A percentile compares a stretch with the other conserved stretches of the same genome.
phyloP scores from a whole-genome alignment of 805 yeast species.

The Alloascoidea africana region DNA sequence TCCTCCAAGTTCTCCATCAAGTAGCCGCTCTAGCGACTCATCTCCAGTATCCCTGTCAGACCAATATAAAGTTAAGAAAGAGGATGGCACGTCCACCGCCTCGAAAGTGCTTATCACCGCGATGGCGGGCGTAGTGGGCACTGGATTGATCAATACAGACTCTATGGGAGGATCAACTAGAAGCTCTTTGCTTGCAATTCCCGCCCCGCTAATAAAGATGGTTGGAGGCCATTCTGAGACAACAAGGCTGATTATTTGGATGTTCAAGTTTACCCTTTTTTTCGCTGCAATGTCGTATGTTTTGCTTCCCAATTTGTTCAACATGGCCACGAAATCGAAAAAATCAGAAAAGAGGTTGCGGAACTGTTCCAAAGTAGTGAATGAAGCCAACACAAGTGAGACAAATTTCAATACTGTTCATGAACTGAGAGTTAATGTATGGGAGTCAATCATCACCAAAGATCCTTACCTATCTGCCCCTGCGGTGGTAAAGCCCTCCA shows the following conservation, averaged over 20 bases:
- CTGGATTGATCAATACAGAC: conserved; percentile 12
- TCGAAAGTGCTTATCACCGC: conserved; percentile 19
- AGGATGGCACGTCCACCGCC: conserved; percentile 4
- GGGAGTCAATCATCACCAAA: not conserved
- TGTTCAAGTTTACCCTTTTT: conserved; percentile 12
- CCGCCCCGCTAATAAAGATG: conserved; percentile 7
- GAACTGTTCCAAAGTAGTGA: too few species aligned
- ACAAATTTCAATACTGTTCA: too few species aligned
- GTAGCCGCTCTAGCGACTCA: conserved; percentile 3
- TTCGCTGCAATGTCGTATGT: conserved; percentile 15
- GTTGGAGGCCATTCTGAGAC: too few species aligned
- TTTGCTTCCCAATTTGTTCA: conserved; percentile 12
- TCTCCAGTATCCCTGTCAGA: conserved; percentile 5
- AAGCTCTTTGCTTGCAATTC: conserved; percentile 16
- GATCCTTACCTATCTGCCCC: not conserved
- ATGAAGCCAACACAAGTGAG: too few species aligned
- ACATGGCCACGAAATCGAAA: too few species aligned
- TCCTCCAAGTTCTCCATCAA: conserved; percentile 4
- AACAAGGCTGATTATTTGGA: too few species aligned
- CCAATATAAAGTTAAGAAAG: conserved; percentile 1
- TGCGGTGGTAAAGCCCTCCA: too few species aligned
- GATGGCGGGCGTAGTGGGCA: conserved; percentile 21
- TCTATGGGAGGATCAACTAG: conserved; percentile 10
- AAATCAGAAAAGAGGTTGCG: too few species aligned
- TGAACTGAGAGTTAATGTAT: not conserved